Base-by-base conservation (phyloP, 2,329 filamentous ascomycete genomes). In the Colletotrichum sp. region DNA sequence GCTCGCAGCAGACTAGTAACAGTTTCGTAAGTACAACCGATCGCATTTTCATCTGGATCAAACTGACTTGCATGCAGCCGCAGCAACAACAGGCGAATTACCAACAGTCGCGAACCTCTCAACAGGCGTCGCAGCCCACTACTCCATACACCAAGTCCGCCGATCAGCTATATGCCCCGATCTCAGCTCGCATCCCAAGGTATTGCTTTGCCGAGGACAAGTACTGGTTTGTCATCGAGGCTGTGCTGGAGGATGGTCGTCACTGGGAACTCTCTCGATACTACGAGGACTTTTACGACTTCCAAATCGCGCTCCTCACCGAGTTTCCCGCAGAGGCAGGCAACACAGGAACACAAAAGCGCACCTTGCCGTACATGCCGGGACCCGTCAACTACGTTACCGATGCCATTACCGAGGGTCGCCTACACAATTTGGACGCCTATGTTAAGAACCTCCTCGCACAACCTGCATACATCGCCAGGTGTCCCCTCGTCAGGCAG, bases 231-330 rank as follows among this genome's bases (percentile, higher is more conserved):
- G 94, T 98, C 69, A 96, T 99, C 73, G 96, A 98, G 82, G 95
- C 94, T 29, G 90, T 93, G 79, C 91, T 98, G 83, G 95, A 98
- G 80, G 96, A 98, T 81, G 96, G 95, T 62, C 90, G 94, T 61
- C 93, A 94, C 80, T 98, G 96, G 95, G 96, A 98, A 81, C 86
- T 99, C 64, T 96, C 95, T 51, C 92, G 97, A 76, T 97, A 98
- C 81, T 99, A 99, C 81, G 95, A 98, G 83, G 97, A 98, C 85
- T 99, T 99, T 81, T 99, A 98, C 85, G 97, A 98, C 83, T 96
- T 98, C 83, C 97, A 99, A 82, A 98, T 98, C 80, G 95, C 95
- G 36, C 91, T 99, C 11, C 90, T 99, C 63, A 96, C 95, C 58
- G 95, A 93, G 77, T 98, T 98, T 80, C 96, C 97, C 27, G 92